Percentiles rank a stretch among this genome's conserved stretches.
phyloP scores from a whole-genome alignment of 208 protist genomes.

The Polymyxa betae region DNA sequence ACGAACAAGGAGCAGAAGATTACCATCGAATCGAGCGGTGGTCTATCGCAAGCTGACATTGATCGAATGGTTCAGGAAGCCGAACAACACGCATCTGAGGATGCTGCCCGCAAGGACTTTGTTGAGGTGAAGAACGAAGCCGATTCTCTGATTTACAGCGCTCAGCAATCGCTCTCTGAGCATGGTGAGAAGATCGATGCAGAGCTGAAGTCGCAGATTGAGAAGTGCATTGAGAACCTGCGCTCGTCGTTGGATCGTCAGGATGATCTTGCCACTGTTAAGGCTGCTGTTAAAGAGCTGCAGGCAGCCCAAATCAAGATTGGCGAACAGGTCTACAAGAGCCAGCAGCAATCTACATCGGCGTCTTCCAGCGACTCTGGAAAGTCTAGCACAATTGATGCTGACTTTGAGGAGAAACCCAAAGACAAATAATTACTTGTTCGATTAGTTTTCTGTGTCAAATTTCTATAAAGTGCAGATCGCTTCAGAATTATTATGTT shows the following conservation, averaged over 20 bases:
- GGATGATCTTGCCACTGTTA: not conserved
- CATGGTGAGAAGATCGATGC: slow-evolving; percentile 67
- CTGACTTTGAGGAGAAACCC: slow-evolving; percentile 57
- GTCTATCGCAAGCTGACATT: slow-evolving; percentile 78
- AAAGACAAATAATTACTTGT: slow-evolving; percentile 37
- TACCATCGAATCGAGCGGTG: slow-evolving; percentile 77
- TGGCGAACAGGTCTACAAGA: slow-evolving; percentile 65
- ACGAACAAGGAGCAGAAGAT: slow-evolving; percentile 79
- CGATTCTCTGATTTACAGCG: slow-evolving; percentile 64
- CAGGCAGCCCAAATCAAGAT: slow-evolving; percentile 63
- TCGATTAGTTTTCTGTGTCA: no score
- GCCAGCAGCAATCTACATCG: not conserved
- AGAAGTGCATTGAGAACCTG: slow-evolving; percentile 61
- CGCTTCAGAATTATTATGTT: no score
- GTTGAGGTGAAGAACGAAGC: slow-evolving; percentile 66
- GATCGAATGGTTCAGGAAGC: slow-evolving; percentile 80
- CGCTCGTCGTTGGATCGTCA: not conserved
- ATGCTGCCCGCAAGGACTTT: slow-evolving; percentile 66
- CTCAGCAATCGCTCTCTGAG: slow-evolving; percentile 66
- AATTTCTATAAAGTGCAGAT: no score
- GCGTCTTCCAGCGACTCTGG: not conserved
- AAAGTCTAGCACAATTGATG: slow-evolving; percentile 33
- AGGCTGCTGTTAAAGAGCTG: slow-evolving; percentile 45
- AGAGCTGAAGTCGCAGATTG: not conserved
- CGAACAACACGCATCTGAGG: slow-evolving; percentile 69